A percentile compares a stretch with the other conserved stretches of the same genome.
Evolutionary conservation across 2,329 filamentous ascomycete genomes (phyloP).

Genomic region (Fusarium guadeloupense): DNA sequence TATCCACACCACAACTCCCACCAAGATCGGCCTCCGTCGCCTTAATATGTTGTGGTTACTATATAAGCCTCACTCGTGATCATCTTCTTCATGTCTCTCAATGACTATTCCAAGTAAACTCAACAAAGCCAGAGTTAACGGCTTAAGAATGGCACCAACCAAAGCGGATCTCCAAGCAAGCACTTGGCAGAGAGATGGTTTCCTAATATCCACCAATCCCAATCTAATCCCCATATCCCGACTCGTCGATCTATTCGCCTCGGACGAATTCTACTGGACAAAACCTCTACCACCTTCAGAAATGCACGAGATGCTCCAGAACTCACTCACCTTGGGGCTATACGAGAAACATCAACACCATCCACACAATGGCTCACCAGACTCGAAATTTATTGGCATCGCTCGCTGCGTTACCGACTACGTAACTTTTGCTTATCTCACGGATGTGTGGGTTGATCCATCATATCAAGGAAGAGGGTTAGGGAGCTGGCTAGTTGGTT

Average conservation of each 20-base stretch:
- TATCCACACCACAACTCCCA: too few relatives aligned
- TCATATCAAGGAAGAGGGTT: constrained; percentile 66
- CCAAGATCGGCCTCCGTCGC: too few relatives aligned
- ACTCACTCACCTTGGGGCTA: constrained; percentile 66
- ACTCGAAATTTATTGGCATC: constrained; percentile 43
- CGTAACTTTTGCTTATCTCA: constrained; percentile 68
- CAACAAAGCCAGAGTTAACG: neutral
- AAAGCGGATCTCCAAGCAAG: neutral
- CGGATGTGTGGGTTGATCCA: constrained; percentile 69
- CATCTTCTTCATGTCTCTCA: too few relatives aligned
- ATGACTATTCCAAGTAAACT: too few relatives aligned
- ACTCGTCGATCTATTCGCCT: constrained; percentile 59
- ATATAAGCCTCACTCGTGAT: too few relatives aligned
- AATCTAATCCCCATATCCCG: constrained; percentile 58
- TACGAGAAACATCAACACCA: constrained; percentile 47
- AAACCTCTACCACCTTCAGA: constrained; percentile 54
- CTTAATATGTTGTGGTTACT: too few relatives aligned
- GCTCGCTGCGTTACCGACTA: constrained; percentile 69
- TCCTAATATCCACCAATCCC: constrained; percentile 64
- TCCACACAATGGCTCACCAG: neutral
- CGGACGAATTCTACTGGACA: constrained; percentile 65
- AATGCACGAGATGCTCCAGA: constrained; percentile 58
- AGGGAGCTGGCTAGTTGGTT: constrained; percentile 68
- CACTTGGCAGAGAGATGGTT: constrained; percentile 56
- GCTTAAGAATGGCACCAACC: neutral